Evolutionary conservation across 805 yeast genomes (phyloP).

Genomic region (Yamadazyma takamatsuzukensis): DNA sequence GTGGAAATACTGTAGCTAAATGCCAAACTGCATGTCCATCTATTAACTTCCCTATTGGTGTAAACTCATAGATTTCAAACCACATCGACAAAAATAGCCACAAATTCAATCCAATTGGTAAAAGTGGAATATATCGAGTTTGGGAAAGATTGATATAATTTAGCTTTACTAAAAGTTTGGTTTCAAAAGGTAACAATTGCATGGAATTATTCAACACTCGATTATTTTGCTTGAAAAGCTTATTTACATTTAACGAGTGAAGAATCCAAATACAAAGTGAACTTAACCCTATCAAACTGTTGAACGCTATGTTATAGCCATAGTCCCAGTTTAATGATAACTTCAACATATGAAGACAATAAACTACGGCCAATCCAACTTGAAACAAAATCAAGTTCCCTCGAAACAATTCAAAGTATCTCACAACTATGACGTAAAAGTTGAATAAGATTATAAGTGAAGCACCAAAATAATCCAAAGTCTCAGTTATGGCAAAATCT

Average conservation of each 20-base stretch:
- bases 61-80: conserved; percentile 35
- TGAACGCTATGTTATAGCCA: conserved; percentile 31
- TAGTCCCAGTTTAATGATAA: conserved; percentile 37
- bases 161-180: conserved; percentile 29
- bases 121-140: conserved; percentile 26
- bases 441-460: conserved; percentile 33
- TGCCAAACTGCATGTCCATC: conserved; percentile 98
- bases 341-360: conserved; percentile 24
- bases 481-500: conserved; percentile 35
- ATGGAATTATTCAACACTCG: conserved; percentile 31
- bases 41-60: conserved; percentile 24
- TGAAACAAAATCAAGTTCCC: conserved; percentile 17
- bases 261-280: conserved; percentile 31
- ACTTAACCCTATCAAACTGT: conserved; percentile 26
- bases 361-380: conserved; percentile 14
- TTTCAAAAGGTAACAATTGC: conserved; percentile 37
- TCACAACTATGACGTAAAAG: conserved; percentile 29
- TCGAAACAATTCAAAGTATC: conserved; percentile 27
- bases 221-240: conserved; percentile 11
- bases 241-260: conserved; percentile 23
- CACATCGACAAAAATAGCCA: conserved; percentile 29
- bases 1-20: conserved; percentile 78
- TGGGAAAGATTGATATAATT: conserved; percentile 21
- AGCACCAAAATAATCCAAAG: conserved; percentile 42
- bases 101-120: conserved; percentile 32